phyloP scores from a whole-genome alignment of 2,329 filamentous ascomycete species.

The Aspergillaceae sp. region DNA sequence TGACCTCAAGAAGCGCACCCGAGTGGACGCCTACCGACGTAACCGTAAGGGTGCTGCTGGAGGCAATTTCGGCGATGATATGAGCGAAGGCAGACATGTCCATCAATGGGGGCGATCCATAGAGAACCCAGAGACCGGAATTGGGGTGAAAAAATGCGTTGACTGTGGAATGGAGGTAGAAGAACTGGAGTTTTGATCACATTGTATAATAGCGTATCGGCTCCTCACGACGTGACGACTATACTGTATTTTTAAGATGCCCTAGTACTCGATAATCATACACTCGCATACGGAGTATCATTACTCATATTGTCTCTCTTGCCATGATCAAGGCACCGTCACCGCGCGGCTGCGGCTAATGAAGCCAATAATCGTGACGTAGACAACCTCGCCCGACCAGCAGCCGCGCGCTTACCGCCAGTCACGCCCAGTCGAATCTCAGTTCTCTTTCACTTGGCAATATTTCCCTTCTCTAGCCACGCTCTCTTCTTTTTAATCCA shows the following conservation, averaged over 20 bases:
- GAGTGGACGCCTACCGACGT: constrained; percentile 79
- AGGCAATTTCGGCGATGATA: constrained; percentile 64
- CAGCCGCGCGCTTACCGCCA: not conserved
- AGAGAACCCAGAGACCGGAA: constrained; percentile 49
- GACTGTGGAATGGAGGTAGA: constrained; percentile 62
- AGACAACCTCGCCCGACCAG: not conserved
- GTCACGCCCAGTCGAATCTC: not conserved
- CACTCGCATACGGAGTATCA: too few relatives aligned
- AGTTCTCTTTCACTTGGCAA: too few relatives aligned
- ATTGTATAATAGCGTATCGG: too few relatives aligned
- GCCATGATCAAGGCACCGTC: too few relatives aligned
- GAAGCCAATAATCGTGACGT: not conserved
- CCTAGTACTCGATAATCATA: too few relatives aligned
- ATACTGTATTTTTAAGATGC: not conserved
- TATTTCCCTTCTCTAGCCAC: too few relatives aligned
- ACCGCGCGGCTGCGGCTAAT: not conserved
- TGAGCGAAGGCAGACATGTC: constrained; percentile 66
- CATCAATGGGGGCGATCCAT: constrained; percentile 70
- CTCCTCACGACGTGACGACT: not conserved
- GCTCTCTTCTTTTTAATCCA: too few relatives aligned
- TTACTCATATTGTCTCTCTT: too few relatives aligned
- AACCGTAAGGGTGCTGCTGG: constrained; percentile 47
- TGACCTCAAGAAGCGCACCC: constrained; percentile 85
- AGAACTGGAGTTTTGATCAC: constrained; percentile 50
- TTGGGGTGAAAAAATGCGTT: constrained; percentile 61